Evolutionary conservation across 2,329 filamentous ascomycete species (phyloP), one percentile per base, ranked within the genome.

Genomic region (Venturia effusa): DNA sequence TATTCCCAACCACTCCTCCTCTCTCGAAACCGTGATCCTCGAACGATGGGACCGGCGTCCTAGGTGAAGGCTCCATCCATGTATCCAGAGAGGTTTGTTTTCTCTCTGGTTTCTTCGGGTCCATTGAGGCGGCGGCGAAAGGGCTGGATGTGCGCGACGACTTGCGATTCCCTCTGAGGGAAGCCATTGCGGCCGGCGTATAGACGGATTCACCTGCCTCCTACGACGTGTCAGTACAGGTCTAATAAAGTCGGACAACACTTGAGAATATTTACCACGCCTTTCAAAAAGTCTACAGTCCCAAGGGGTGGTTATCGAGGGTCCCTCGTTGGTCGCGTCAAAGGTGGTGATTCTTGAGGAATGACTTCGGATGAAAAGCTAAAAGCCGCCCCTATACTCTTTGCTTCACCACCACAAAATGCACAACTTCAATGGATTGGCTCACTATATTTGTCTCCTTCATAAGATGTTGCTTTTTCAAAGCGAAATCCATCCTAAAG

Each of bases 1-100:
- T 96, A 70, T 87, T 87, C 74, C 90, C 87, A 65, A 95, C 79
- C 22, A 95, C 89, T 67, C 89, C 89, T 73, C 86, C 84, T 60
- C 88, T 82, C 70, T 88, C 80, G 68, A 94, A 82, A 55, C 88
- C 89, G 72, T 83, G 80, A 68, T 96, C 90, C 78, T 90, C 85
- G 72, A 88, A 96, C 72, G 88, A 93, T 13, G 92, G 81, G 59
- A 78, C 78, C 59, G 80, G 79, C 59, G 74, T 71, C 65, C 81
- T 79, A 59, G 83, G 70, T 43, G 79, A 74, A 60, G 85, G 85
- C 74, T 88, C 85, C 48, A 79, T 74, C 84, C 83, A 85, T 65
- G 69, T 71, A 66, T 81, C 77, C 62, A 76, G 73, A 37, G 70
- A 71, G 40, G 70, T 72, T 68, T 76, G 74, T 40, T 67, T 70